Evolutionary conservation across 1,284 basidiomycete genomes (phyloP).

Genomic region (Cryptococcus floricola): DNA sequence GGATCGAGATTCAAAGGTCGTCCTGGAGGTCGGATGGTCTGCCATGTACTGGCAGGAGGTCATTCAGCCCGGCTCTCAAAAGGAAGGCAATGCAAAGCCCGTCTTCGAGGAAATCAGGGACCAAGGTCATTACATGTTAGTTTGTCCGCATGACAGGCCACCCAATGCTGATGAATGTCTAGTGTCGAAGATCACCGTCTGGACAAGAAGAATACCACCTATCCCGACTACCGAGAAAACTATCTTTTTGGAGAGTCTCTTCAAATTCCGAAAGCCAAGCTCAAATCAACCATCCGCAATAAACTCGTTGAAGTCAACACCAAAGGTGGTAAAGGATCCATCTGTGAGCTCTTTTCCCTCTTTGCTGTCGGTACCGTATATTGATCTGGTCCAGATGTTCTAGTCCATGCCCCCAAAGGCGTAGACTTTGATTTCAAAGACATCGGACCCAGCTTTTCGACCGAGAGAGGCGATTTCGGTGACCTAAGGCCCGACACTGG

Average conservation of each 20-base stretch:
- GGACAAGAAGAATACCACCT: constrained; percentile 22
- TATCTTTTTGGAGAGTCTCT: constrained; percentile 32
- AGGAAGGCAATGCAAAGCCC: constrained; percentile 3
- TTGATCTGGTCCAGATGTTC: background rate
- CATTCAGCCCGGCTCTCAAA: background rate
- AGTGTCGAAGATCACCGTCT: constrained; percentile 38
- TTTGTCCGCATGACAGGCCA: background rate
- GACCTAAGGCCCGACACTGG: constrained; percentile 21
- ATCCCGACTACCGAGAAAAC: constrained; percentile 19
- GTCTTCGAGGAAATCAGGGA: constrained; percentile 28
- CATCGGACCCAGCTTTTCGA: constrained; percentile 8
- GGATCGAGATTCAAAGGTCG: constrained; percentile 29
- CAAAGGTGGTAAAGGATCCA: constrained; percentile 31
- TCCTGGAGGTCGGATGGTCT: constrained; percentile 39
- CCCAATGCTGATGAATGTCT: background rate
- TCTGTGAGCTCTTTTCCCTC: constrained; percentile 21
- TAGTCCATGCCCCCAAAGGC: constrained; percentile 24
- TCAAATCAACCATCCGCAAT: constrained; percentile 18
- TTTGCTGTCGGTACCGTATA: background rate
- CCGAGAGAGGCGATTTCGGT: constrained; percentile 11
- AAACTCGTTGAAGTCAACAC: constrained; percentile 28
- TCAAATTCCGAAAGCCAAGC: constrained; percentile 14
- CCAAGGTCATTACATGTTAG: constrained; percentile 42
- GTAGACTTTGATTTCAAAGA: constrained; percentile 15
- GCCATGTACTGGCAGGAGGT: constrained; percentile 27